Conservation (phyloP, 1,139 yeast genomes). For the Lodderomyces metapsilosis region DNA sequence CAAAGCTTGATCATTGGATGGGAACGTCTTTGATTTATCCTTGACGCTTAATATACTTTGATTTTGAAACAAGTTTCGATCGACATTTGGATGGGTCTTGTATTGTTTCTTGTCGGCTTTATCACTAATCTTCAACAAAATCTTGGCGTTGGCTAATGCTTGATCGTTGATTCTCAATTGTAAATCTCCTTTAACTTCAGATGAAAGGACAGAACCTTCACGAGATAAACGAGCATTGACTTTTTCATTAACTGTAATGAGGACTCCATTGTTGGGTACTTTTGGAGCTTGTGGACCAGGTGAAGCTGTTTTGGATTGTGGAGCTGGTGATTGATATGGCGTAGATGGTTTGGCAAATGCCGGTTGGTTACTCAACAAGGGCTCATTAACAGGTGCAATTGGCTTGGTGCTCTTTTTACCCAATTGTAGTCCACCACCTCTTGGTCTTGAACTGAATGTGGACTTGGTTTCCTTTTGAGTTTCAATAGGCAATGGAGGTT, state of each 20-base stretch:
- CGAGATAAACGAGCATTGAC: constrained; percentile 75
- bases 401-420: constrained; percentile 54
- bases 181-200: constrained; percentile 88
- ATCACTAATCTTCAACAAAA: constrained; percentile 53
- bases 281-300: constrained; percentile 28
- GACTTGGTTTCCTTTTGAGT: constrained; percentile 12
- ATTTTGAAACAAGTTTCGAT: constrained; percentile 64
- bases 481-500: constrained; percentile 32
- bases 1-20: constrained; percentile 83
- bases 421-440: constrained; percentile 77
- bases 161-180: constrained; percentile 83
- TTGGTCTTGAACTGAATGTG: constrained; percentile 21
- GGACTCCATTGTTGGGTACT: constrained; percentile 69
- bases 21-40: constrained; percentile 78
- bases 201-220: constrained; percentile 72
- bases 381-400: constrained; percentile 13
- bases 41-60: constrained; percentile 66
- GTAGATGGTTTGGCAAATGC: constrained; percentile 26
- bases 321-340: constrained; percentile 4
- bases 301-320: constrained; percentile 21
- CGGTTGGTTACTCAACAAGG: constrained; percentile 37
- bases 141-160: constrained; percentile 61
- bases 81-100: constrained; percentile 96
- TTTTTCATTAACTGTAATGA: constrained; percentile 75
- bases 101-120: constrained; percentile 58